Base-by-base conservation (phyloP, 192 early-diverging fungal species). In the Umbelopsis isabellina region DNA sequence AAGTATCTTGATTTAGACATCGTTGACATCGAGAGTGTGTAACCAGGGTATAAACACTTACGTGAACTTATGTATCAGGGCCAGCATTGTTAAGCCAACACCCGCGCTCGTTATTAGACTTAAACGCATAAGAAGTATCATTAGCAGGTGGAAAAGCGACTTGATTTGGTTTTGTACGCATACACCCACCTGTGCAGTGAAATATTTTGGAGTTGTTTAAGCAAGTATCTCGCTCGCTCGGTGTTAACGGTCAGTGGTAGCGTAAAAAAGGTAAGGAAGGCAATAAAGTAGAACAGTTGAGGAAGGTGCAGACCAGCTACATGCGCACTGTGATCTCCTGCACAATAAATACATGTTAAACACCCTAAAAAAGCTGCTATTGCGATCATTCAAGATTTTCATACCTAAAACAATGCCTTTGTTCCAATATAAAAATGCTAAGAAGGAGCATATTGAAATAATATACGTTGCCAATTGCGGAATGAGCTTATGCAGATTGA, bases 271-370 rank as follows among this genome's bases (percentile, higher is more conserved):
- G 79, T 74, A 7, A 83, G 58, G 65, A 94, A 94, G 1, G 82
- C 82, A 45, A 75, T 77, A 84, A 91, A 97, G 79, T 99, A 99
- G 33, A 95, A 84, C 20, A 96, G 49, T 75, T 98, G 97, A 20
- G 92, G 91, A 7, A 95, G 55, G 76, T 99, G 94, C 30, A 91
- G 23, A 16, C 82, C 85, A 2, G 92, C 86, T 35, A 91, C 72
- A 79, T 99, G 97, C 74, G 98, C 91, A 4, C 86, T 73, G 67
- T 86, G 86, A 82, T 99, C 97, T 30, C 97, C 92, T 89, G 55
- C n/a, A 23, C 11, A 45, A 51, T 46, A 37, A 25, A 58, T 50
- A 46, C 18, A 11, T 48, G 30, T 27, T 25, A 66, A 22, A 23
- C 2, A 18, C 2, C 15, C 9, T n/a, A 45, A 16, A 3, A 25